Conservation (phyloP, 345 rosid species). For the Gossypium rotundifolium region DNA sequence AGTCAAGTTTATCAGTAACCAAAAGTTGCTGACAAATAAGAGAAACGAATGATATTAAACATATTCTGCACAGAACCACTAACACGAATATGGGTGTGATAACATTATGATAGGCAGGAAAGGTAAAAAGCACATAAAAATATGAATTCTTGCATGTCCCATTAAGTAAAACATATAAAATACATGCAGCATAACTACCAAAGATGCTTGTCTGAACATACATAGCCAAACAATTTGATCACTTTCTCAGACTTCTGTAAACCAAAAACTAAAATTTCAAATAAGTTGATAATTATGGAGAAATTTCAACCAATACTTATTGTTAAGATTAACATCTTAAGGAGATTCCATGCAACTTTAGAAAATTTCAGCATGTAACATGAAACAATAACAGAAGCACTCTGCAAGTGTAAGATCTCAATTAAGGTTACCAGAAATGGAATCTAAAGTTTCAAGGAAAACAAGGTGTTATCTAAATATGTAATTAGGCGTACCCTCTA, state of each 20-base stretch:
- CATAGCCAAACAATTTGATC: neutral
- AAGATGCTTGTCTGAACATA: neutral
- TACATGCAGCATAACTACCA: neutral
- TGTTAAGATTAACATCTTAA: neutral
- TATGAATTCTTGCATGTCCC: neutral
- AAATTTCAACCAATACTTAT: neutral
- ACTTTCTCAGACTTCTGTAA: neutral
- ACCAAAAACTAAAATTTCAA: neutral
- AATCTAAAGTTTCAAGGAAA: neutral
- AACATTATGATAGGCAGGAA: neutral
- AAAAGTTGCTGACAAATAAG: neutral
- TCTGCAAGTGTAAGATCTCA: neutral
- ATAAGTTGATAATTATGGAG: neutral
- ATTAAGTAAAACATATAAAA: neutral
- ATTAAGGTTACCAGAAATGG: neutral
- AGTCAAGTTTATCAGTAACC: neutral
- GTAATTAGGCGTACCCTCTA: slow-evolving; percentile 38
- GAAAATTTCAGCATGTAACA: neutral
- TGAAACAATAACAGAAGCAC: neutral
- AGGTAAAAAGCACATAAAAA: neutral
- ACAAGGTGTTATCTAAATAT: neutral
- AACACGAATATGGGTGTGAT: neutral
- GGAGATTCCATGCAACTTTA: neutral
- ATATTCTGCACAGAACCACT: neutral
- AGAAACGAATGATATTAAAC: neutral